Percentiles rank a stretch among this genome's conserved stretches.
Conservation (phyloP, 2,329 filamentous ascomycete genomes). For the Aphanocladium album region DNA sequence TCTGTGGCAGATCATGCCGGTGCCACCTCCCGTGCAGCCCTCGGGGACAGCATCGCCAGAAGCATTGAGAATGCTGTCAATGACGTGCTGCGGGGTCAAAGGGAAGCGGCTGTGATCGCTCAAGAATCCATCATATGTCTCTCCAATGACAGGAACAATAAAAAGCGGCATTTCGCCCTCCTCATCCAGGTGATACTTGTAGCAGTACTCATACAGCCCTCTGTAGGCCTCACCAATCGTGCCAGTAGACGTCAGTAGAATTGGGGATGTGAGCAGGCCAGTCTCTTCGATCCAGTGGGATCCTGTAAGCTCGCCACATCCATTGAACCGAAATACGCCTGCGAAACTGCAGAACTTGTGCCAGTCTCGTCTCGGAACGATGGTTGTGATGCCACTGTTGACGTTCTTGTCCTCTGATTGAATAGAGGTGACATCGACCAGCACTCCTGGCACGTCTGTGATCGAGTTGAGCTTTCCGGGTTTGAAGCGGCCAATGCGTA, state of each 20-base stretch:
- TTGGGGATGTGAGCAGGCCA: constrained; percentile 53
- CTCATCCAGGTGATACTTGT: constrained; percentile 37
- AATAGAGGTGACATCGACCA: constrained; percentile 42
- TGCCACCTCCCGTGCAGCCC: constrained; percentile 62
- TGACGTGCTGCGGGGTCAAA: constrained; percentile 49
- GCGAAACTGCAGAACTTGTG: constrained; percentile 40
- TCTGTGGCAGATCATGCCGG: constrained; percentile 61
- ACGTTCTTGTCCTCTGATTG: constrained; percentile 28
- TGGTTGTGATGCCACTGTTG: constrained; percentile 47
- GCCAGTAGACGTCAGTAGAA: constrained; percentile 56
- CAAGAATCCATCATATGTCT: constrained; percentile 60
- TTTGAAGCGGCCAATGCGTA: constrained; percentile 39
- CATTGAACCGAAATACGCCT: constrained; percentile 58
- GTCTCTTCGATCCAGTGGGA: constrained; percentile 58
- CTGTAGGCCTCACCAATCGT: constrained; percentile 54
- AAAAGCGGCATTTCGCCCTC: constrained; percentile 47
- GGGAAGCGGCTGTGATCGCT: constrained; percentile 53
- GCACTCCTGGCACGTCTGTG: constrained; percentile 46
- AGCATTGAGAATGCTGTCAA: constrained; percentile 48
- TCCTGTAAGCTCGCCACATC: constrained; percentile 58
- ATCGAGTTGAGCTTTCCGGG: constrained; percentile 44
- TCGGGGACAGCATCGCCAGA: constrained; percentile 49
- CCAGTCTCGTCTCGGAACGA: constrained; percentile 43
- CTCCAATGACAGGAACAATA: constrained; percentile 53
- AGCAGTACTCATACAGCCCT: constrained; percentile 53